These are phyloP conservation scores for Sporothrix protearum DNA, from an alignment of 2,329 filamentous ascomycete genomes.

Conservation along the genomic window DNA sequence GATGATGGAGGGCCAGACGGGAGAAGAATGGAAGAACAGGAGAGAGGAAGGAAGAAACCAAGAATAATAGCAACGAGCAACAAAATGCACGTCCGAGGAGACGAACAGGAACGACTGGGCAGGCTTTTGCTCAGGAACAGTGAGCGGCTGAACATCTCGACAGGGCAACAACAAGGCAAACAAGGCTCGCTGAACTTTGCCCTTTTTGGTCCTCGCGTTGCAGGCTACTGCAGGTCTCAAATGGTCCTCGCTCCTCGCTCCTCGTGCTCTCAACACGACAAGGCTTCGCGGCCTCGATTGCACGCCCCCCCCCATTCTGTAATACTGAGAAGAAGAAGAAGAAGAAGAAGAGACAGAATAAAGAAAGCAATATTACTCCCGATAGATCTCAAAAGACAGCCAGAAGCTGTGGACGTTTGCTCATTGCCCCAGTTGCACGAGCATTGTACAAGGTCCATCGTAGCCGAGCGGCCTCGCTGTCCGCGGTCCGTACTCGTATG, in stretches of 20 bases:
- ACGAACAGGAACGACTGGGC: background rate
- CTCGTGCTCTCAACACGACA: background rate
- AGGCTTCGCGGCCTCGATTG: background rate
- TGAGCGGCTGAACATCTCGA: background rate
- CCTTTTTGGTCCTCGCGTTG: background rate
- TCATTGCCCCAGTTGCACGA: background rate
- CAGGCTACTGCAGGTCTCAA: background rate
- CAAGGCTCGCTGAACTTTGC: background rate
- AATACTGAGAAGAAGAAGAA: background rate
- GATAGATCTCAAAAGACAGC: background rate
- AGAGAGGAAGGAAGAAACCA: background rate
- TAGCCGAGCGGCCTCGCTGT: background rate
- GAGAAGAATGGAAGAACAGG: background rate
- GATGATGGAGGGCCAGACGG: background rate
- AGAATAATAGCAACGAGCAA: too few species aligned
- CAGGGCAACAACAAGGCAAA: background rate
- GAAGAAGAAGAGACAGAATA: background rate
- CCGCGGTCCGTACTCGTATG: background rate
- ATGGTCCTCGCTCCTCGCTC: too few species aligned
- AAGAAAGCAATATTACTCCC: background rate
- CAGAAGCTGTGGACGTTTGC: background rate
- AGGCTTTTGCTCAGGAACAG: background rate
- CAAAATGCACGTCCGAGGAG: conserved; percentile 3
- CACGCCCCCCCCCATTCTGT: background rate
- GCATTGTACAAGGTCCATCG: background rate